Evolutionary conservation across 495 filamentous ascomycete genomes (phyloP), one percentile per base, ranked within the genome.

Genomic region (Recurvomyces mirabilis): DNA sequence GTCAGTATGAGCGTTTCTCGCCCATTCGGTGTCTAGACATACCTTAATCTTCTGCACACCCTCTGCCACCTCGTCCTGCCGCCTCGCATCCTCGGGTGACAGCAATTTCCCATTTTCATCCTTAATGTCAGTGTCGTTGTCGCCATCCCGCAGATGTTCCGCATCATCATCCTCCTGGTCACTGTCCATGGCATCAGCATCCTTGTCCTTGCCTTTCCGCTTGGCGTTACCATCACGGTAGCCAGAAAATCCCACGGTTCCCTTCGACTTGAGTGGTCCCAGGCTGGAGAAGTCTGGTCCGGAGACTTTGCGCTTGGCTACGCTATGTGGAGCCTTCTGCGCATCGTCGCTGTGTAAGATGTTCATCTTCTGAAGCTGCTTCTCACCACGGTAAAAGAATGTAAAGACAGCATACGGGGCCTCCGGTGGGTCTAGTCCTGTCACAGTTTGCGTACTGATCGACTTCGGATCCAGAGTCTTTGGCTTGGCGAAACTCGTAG

Each of bases 361-460:
- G 22, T 86, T 84, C 87, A 95, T 93, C 66, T 94, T 93, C 58
- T 86, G 77, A 22, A 95, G 70, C 81, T 95, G 86, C 94, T 91
- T 79, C 63, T 94, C 84, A 59, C 93, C 91, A 42, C 91, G 76
- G 59, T 99, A 99, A 68, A 96, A 84, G 60, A 99, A 99, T 4
- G 93, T 94, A 61, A 99, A 99, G 10, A 82, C 81, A 1, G 91
- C 91, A 66, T 94, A 99, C 13, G 93, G 93, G 61, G 86, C 85
- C 42, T 95, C 87, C 19, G 87, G 84, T 0, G 83, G 79, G 63
- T 99, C 91, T 52, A 99, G 93, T n/a, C 91, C 91, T 18, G 88
- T 96, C 14, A 99, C 91, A 0, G 89, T 95, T 64, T 99, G 91
- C 0, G 93, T 96, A 55, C 87, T 94, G 58, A 99, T 96, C 7